These are phyloP conservation scores for Diaporthe longicolla DNA, from an alignment of 2,329 filamentous ascomycete species.

Conservation along the genomic window DNA sequence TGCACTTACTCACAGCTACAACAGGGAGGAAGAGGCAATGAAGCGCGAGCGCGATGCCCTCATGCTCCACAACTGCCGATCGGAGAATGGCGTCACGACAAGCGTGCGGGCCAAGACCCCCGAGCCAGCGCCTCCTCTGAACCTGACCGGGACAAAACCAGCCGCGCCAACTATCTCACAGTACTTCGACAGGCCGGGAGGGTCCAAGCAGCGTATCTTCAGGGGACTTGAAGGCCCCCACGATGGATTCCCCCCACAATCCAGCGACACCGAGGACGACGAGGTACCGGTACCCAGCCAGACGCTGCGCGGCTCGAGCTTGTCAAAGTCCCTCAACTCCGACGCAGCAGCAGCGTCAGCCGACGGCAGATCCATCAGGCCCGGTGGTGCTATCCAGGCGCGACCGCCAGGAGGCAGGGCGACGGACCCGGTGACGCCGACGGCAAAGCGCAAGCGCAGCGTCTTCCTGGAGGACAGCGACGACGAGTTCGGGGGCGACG, in stretches of 20 bases:
- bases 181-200: slow-evolving; percentile 13
- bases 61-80: slow-evolving; percentile 41
- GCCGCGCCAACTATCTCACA: slow-evolving; percentile 20
- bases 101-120: slow-evolving; percentile 38
- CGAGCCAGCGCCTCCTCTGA: slow-evolving; percentile 28
- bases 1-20: background rate
- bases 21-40: slow-evolving; percentile 53
- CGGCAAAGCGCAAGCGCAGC: slow-evolving; percentile 51
- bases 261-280: slow-evolving; percentile 34
- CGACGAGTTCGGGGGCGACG: slow-evolving; percentile 48
- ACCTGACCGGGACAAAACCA: slow-evolving; percentile 9
- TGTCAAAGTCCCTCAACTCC: slow-evolving; percentile 1
- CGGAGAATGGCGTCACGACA: slow-evolving; percentile 39
- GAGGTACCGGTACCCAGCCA: slow-evolving; percentile 28
- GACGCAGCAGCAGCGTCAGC: slow-evolving; percentile 7
- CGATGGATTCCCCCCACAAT: background rate
- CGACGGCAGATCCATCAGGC: background rate
- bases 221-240: slow-evolving; percentile 25
- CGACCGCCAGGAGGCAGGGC: background rate
- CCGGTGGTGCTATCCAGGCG: background rate
- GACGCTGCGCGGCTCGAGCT: slow-evolving; percentile 11
- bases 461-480: slow-evolving; percentile 45
- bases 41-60: slow-evolving; percentile 48
- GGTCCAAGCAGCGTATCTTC: slow-evolving; percentile 36
- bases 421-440: slow-evolving; percentile 35